Conservation (phyloP, 140 eudicot genomes). For the Stevia rebaudiana region DNA sequence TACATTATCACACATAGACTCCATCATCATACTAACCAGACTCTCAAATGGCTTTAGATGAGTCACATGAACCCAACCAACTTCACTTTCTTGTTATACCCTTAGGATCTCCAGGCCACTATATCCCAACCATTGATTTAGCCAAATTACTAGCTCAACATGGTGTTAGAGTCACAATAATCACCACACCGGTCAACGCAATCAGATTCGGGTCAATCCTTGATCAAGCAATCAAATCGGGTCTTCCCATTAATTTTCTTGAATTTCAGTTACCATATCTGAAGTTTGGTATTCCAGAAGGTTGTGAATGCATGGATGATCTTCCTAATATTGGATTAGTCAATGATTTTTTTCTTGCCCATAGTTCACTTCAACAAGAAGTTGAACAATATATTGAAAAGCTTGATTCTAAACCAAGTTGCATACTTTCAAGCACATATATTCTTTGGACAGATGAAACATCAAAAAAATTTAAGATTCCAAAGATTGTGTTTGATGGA, state of each 20-base stretch:
- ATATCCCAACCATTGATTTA: slow-evolving; percentile 74
- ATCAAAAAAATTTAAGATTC: slow-evolving; percentile 29
- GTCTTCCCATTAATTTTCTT: slow-evolving; percentile 38
- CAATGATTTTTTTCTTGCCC: slow-evolving; percentile 4
- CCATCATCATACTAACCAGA: not conserved
- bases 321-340: slow-evolving; percentile 15
- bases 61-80: slow-evolving; percentile 17
- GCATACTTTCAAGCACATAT: slow-evolving; percentile 29
- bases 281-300: slow-evolving; percentile 49
- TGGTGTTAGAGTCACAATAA: slow-evolving; percentile 46
- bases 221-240: slow-evolving; percentile 35
- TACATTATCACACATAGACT: not conserved
- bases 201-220: slow-evolving; percentile 42
- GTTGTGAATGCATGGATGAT: slow-evolving; percentile 58
- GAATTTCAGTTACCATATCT: slow-evolving; percentile 38
- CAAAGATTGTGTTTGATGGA: slow-evolving; percentile 39
- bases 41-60: slow-evolving; percentile 18
- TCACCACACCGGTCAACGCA: slow-evolving; percentile 67
- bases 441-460: slow-evolving; percentile 30
- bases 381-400: slow-evolving; percentile 24
- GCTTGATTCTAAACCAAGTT: slow-evolving; percentile 24
- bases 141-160: slow-evolving; percentile 53
- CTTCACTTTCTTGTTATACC: slow-evolving; percentile 77
- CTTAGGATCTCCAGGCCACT: slow-evolving; percentile 65
- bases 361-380: slow-evolving; percentile 19